Percentiles rank a stretch among this genome's conserved stretches.
phyloP scores from a whole-genome alignment of 805 yeast genomes.

The Ogataea methanolica region DNA sequence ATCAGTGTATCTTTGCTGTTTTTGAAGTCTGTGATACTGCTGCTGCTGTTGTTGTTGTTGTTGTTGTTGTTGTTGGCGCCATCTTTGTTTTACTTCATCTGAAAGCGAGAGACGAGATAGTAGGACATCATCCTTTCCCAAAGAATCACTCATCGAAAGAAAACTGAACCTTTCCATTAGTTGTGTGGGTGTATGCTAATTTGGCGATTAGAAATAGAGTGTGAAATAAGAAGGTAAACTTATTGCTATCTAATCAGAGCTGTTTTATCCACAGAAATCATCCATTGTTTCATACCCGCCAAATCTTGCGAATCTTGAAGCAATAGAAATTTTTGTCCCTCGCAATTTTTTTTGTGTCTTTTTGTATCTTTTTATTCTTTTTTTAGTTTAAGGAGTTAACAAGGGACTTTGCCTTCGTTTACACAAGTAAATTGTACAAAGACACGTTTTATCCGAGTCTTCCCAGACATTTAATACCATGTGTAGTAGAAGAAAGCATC shows the following conservation, averaged over 20 bases:
- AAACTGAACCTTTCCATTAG: conserved; percentile 7
- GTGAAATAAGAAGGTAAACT: background rate
- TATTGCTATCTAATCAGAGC: background rate
- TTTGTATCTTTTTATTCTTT: too few relatives aligned
- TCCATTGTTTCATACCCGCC: too few relatives aligned
- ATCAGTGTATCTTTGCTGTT: conserved; percentile 1
- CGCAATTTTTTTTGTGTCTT: too few relatives aligned
- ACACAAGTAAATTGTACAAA: background rate
- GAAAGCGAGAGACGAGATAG: conserved; percentile 2
- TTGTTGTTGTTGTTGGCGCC: background rate
- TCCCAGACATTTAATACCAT: conserved; percentile 14
- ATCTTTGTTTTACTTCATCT: background rate
- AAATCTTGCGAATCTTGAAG: too few relatives aligned
- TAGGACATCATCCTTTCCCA: conserved; percentile 9
- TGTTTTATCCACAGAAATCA: too few relatives aligned
- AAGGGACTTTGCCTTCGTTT: background rate
- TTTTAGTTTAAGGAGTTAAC: background rate
- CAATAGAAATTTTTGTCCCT: too few relatives aligned
- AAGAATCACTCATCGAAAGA: conserved; percentile 8
- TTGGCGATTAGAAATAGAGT: background rate
- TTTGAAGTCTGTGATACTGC: background rate
- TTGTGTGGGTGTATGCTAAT: background rate
- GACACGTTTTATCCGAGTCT: background rate
- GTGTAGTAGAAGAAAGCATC: conserved; percentile 54
- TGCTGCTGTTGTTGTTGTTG: background rate